phyloP scores from a whole-genome alignment of 2,329 filamentous ascomycete genomes.

The Ascochyta koolunga region DNA sequence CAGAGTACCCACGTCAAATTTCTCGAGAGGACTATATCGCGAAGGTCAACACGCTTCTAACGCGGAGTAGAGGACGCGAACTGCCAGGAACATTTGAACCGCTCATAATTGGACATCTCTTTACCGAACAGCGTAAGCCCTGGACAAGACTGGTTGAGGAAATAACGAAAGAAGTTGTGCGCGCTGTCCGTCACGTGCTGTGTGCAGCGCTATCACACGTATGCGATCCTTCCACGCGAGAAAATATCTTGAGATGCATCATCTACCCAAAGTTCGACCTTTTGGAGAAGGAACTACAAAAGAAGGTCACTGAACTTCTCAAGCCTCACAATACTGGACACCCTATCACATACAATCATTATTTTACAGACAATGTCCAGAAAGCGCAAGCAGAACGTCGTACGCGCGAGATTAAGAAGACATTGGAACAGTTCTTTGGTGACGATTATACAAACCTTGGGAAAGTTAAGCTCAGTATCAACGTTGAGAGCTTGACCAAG shows the following conservation, averaged over 20 bases:
- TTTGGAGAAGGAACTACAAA: slow-evolving; percentile 6
- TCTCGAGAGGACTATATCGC: slow-evolving; percentile 27
- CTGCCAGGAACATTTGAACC: slow-evolving; percentile 31
- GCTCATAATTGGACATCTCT: slow-evolving; percentile 27
- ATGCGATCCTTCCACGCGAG: slow-evolving; percentile 4
- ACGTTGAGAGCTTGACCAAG: slow-evolving; percentile 19
- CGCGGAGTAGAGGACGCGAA: slow-evolving; percentile 26
- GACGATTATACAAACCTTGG: slow-evolving; percentile 1
- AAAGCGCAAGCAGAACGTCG: slow-evolving; percentile 28
- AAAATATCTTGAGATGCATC: slow-evolving; percentile 4
- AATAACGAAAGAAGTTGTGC: slow-evolving; percentile 5
- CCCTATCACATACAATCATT: slow-evolving; percentile 48
- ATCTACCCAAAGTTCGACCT: slow-evolving; percentile 10
- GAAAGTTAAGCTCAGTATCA: neutral
- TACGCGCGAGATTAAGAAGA: slow-evolving; percentile 16
- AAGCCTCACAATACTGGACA: slow-evolving; percentile 22
- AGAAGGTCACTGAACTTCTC: slow-evolving; percentile 22
- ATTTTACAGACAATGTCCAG: slow-evolving; percentile 46
- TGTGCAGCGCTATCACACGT: slow-evolving; percentile 10
- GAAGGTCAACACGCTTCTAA: slow-evolving; percentile 27
- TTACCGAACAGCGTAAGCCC: slow-evolving; percentile 25
- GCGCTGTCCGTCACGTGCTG: slow-evolving; percentile 3
- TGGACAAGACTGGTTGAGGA: slow-evolving; percentile 18
- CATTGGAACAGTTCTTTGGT: slow-evolving; percentile 19
- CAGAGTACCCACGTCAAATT: slow-evolving; percentile 8